Evolutionary conservation across 2,329 filamentous ascomycete species (phyloP).

Genomic region (Ophiocordyceps camponoti-leonardi): DNA sequence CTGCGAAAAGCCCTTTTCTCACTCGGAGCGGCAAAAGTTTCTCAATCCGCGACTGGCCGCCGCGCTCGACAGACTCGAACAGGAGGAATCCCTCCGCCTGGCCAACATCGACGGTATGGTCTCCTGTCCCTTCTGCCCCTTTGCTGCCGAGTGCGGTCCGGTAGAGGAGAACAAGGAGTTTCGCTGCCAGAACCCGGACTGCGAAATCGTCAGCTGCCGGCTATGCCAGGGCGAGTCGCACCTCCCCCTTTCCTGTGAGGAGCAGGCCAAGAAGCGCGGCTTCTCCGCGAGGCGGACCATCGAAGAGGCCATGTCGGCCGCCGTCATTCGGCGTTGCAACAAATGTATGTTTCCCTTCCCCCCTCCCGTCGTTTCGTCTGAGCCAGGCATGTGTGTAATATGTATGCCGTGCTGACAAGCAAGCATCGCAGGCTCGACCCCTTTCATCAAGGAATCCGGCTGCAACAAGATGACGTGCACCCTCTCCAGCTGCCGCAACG

Average conservation of each 20-base stretch:
- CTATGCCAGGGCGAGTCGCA: slow-evolving; percentile 54
- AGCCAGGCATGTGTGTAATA: too few relatives aligned
- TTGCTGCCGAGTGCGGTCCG: slow-evolving; percentile 54
- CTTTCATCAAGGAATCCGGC: slow-evolving; percentile 61
- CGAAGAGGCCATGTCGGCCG: slow-evolving; percentile 73
- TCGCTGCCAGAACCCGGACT: slow-evolving; percentile 48
- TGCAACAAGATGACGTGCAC: slow-evolving; percentile 75
- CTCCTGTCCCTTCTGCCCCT: slow-evolving; percentile 69
- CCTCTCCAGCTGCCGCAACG: slow-evolving; percentile 28
- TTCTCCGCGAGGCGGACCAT: slow-evolving; percentile 46
- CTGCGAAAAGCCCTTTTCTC: slow-evolving; percentile 45
- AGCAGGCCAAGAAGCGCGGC: slow-evolving; percentile 42
- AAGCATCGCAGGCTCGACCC: slow-evolving; percentile 34
- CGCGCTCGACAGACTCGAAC: slow-evolving; percentile 54
- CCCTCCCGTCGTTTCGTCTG: too few relatives aligned
- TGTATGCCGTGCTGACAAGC: slow-evolving; percentile 4
- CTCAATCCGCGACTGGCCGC: slow-evolving; percentile 38
- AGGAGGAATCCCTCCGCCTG: slow-evolving; percentile 49
- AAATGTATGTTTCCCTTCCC: slow-evolving; percentile 26
- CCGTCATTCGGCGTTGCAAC: slow-evolving; percentile 62
- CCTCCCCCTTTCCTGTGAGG: slow-evolving; percentile 53
- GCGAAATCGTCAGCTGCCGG: slow-evolving; percentile 46
- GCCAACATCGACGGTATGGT: slow-evolving; percentile 57
- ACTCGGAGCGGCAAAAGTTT: slow-evolving; percentile 34
- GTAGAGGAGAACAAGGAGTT: slow-evolving; percentile 57